Evolutionary conservation across 2,329 filamentous ascomycete genomes (phyloP).

Genomic region (Arachnopeziza araneosa): DNA sequence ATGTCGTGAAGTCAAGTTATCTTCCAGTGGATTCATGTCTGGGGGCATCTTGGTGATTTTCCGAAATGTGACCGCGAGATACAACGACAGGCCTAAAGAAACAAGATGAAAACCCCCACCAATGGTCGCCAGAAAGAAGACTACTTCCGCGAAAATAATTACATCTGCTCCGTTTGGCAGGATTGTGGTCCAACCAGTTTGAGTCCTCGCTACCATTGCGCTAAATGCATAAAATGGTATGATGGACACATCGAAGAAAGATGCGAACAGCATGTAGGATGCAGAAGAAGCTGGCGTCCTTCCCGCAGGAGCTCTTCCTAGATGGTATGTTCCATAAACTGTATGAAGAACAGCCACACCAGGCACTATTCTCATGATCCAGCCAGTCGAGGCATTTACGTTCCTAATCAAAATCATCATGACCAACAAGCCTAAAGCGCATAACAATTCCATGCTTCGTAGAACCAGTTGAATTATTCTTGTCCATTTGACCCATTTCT

Average conservation of each 20-base stretch:
- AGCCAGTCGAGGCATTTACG: conserved; percentile 58
- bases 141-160: conserved; percentile 55
- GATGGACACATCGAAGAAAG: conserved; percentile 59
- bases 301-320: conserved; percentile 61
- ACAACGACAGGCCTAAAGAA: conserved; percentile 66
- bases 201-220: conserved; percentile 38
- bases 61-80: conserved; percentile 72
- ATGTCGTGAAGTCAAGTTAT: conserved; percentile 76
- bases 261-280: conserved; percentile 83
- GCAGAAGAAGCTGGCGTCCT: conserved; percentile 75
- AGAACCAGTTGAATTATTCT: conserved; percentile 65
- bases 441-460: conserved; percentile 61
- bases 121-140: conserved; percentile 62
- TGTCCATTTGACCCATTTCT: conserved; percentile 63
- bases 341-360: conserved; percentile 68
- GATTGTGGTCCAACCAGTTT: conserved; percentile 59
- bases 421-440: conserved; percentile 64
- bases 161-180: conserved; percentile 49
- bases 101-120: conserved; percentile 64
- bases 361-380: conserved; percentile 75
- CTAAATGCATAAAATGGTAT: conserved; percentile 53
- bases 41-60: conserved; percentile 79
- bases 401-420: conserved; percentile 73
- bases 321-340: conserved; percentile 76
- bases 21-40: conserved; percentile 91